These are phyloP conservation scores for Fraxinus americana DNA, from an alignment of 257 asterid species.

Conservation along the genomic window DNA sequence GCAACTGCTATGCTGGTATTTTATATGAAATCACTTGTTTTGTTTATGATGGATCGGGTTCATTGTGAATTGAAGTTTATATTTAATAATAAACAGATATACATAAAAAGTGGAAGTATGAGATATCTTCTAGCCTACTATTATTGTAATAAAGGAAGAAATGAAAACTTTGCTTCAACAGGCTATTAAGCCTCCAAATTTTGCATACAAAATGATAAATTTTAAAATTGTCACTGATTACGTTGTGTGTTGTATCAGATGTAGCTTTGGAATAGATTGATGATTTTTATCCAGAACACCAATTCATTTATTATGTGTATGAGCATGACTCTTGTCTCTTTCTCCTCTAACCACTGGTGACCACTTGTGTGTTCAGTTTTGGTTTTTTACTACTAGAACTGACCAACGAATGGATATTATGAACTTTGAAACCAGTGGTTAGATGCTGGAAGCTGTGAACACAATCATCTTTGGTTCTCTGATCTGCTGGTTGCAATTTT, in stretches of 20 bases:
- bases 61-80: background rate
- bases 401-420: background rate
- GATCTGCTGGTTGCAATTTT: constrained; percentile 5
- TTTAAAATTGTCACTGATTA: background rate
- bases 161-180: constrained; percentile 3
- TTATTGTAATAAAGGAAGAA: background rate
- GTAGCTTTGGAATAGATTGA: constrained; percentile 1
- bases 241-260: background rate
- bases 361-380: background rate
- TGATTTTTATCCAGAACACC: background rate
- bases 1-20: constrained; percentile 88
- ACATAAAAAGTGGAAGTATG: background rate
- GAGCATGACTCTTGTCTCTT: background rate
- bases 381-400: background rate
- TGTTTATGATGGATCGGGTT: constrained; percentile 17
- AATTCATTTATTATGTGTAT: background rate
- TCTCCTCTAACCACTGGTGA: constrained; percentile 5
- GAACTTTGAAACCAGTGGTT: background rate
- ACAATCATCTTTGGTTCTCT: background rate
- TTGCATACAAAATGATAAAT: background rate
- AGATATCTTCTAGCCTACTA: background rate
- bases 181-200: background rate
- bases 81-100: constrained; percentile 7
- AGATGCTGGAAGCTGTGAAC: background rate
- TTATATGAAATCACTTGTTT: constrained; percentile 20